phyloP scores from a whole-genome alignment of 176 grass and related monocot genomes.

The Aegilops speltoides region DNA sequence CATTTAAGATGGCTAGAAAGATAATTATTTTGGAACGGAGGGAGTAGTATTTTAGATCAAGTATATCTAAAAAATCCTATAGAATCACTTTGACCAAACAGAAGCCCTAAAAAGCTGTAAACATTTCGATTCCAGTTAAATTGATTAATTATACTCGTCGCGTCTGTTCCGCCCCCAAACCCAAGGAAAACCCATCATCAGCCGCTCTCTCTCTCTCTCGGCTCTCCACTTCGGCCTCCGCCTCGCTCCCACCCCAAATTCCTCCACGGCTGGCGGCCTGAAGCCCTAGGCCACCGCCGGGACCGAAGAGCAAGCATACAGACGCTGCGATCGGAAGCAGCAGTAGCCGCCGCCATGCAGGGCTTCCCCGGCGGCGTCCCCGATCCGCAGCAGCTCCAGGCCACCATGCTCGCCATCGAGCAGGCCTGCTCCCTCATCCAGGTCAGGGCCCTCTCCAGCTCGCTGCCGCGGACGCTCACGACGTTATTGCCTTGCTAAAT shows the following conservation, averaged over 20 bases:
- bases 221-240: neutral
- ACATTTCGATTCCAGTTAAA: neutral
- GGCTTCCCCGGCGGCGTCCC: constrained; percentile 67
- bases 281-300: constrained; percentile 33
- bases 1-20: no score
- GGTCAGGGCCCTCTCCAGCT: constrained; percentile 35
- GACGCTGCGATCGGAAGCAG: constrained; percentile 13
- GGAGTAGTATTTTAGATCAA: no score
- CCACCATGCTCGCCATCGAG: constrained; percentile 85
- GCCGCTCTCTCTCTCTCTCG: neutral
- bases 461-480: neutral
- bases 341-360: constrained; percentile 53
- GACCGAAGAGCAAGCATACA: neutral
- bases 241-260: constrained; percentile 16
- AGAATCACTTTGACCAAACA: neutral
- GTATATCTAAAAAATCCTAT: neutral
- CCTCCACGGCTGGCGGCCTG: constrained; percentile 5
- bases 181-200: constrained; percentile 24
- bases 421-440: constrained; percentile 85
- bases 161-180: constrained; percentile 6
- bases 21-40: no score
- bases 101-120: neutral
- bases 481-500: neutral
- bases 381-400: constrained; percentile 70
- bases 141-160: neutral